Conservation (phyloP, 2,329 filamentous ascomycete species). For the Penicillium sp. region DNA sequence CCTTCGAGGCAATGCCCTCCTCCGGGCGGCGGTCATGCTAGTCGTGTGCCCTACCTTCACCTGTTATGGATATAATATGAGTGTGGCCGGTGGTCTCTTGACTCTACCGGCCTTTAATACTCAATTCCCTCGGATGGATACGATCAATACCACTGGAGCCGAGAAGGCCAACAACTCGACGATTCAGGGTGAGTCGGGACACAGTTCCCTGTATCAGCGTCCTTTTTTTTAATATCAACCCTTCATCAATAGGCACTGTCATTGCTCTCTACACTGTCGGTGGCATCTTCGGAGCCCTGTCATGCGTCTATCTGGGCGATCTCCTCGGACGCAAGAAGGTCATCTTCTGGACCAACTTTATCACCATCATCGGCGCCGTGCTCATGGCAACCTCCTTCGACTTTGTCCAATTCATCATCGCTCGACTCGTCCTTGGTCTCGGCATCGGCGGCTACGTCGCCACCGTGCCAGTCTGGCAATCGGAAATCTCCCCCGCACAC, state of each 20-base stretch:
- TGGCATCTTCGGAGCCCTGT: slow-evolving; percentile 52
- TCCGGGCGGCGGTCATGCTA: slow-evolving; percentile 27
- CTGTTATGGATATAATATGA: slow-evolving; percentile 58
- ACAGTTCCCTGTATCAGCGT: too few species aligned
- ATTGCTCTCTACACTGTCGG: slow-evolving; percentile 53
- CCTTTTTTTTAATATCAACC: too few species aligned
- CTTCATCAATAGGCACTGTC: slow-evolving; percentile 40
- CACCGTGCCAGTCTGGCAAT: slow-evolving; percentile 55
- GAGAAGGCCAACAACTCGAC: slow-evolving; percentile 51
- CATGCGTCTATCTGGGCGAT: slow-evolving; percentile 52
- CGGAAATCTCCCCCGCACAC: slow-evolving; percentile 40
- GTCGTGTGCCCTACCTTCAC: slow-evolving; percentile 45
- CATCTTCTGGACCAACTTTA: slow-evolving; percentile 47
- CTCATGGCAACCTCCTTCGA: slow-evolving; percentile 51
- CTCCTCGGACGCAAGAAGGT: slow-evolving; percentile 51
- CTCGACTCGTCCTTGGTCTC: slow-evolving; percentile 50
- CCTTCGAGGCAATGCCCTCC: slow-evolving; percentile 28
- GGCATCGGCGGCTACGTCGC: slow-evolving; percentile 50
- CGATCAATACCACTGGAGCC: slow-evolving; percentile 47
- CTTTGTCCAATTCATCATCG: slow-evolving; percentile 53
- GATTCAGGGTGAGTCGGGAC: slow-evolving; percentile 38
- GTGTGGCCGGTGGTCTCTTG: slow-evolving; percentile 54
- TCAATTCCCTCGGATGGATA: slow-evolving; percentile 56
- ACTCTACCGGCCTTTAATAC: slow-evolving; percentile 30
- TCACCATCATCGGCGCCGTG: slow-evolving; percentile 50